These are phyloP conservation scores for Pseudogymnoascus sp. DNA, from an alignment of 2,329 filamentous ascomycete genomes.

Conservation along the genomic window DNA sequence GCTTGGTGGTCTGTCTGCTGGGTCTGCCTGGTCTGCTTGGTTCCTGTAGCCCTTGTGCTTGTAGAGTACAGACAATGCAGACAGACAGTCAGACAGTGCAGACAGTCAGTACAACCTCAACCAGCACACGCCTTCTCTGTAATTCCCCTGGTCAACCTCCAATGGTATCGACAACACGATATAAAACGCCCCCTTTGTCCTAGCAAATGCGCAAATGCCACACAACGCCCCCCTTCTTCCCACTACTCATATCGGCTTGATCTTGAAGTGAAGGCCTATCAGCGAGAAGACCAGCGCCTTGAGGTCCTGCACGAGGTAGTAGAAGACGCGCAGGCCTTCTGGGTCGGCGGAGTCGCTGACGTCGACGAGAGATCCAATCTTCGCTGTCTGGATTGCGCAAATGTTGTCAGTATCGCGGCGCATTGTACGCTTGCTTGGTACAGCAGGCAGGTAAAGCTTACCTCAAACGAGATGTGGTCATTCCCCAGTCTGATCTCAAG, in stretches of 20 bases:
- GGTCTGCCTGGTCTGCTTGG: slow-evolving; percentile 15
- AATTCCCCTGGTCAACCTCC: slow-evolving; percentile 5
- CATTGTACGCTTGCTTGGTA: background rate
- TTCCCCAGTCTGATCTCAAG: slow-evolving; percentile 88
- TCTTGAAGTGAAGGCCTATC: slow-evolving; percentile 97
- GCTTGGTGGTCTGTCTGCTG: background rate
- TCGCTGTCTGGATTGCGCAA: slow-evolving; percentile 63
- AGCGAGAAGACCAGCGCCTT: slow-evolving; percentile 95
- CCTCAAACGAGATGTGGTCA: slow-evolving; percentile 97
- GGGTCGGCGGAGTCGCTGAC: slow-evolving; percentile 94
- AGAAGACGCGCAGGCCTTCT: slow-evolving; percentile 92
- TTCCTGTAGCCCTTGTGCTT: background rate
- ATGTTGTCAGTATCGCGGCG: background rate
- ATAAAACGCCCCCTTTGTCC: slow-evolving; percentile 5
- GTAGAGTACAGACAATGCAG: too few species aligned
- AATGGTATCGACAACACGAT: slow-evolving; percentile 9
- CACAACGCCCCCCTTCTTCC: background rate
- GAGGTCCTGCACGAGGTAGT: slow-evolving; percentile 95
- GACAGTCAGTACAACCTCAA: background rate
- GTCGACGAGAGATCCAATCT: slow-evolving; percentile 94
- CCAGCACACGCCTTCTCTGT: background rate
- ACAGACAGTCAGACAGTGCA: background rate
- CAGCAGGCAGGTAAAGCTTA: slow-evolving; percentile 30
- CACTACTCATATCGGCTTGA: slow-evolving; percentile 59
- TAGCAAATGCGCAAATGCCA: slow-evolving; percentile 8